Percentiles rank a stretch among this genome's conserved stretches.
Conservation (phyloP, 2,329 filamentous ascomycete genomes). For the Aspergillus eucalypticola region DNA sequence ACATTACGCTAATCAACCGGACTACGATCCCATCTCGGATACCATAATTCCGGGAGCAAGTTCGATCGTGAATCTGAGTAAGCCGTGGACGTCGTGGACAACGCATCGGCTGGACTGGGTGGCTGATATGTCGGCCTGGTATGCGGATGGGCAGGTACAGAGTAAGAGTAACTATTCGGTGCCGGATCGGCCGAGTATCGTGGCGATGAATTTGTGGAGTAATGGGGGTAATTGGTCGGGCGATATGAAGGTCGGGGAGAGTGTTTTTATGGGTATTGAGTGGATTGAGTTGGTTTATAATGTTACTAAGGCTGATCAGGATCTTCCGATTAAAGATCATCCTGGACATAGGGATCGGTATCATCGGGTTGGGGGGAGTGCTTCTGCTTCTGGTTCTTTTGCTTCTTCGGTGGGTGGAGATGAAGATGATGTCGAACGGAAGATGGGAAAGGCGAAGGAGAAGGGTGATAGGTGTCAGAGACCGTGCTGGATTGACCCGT, state of each 20-base stretch:
- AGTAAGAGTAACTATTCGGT: slow-evolving; percentile 39
- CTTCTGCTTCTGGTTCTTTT: background rate
- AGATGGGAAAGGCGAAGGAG: background rate
- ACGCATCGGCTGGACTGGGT: slow-evolving; percentile 48
- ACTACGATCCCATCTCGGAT: slow-evolving; percentile 39
- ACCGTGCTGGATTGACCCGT: background rate
- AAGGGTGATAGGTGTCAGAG: background rate
- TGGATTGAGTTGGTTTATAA: slow-evolving; percentile 48
- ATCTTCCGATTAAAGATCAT: background rate
- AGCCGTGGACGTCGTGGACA: slow-evolving; percentile 43
- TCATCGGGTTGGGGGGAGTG: background rate
- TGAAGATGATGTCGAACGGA: background rate
- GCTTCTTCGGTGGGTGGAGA: background rate
- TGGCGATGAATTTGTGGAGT: slow-evolving; percentile 47
- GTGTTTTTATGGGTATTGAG: slow-evolving; percentile 42
- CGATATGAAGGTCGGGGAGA: slow-evolving; percentile 40
- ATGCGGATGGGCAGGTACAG: slow-evolving; percentile 33
- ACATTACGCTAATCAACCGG: slow-evolving; percentile 47
- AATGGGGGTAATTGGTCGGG: slow-evolving; percentile 46
- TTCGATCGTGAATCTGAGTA: slow-evolving; percentile 29
- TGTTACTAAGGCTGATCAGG: slow-evolving; percentile 17
- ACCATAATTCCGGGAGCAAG: slow-evolving; percentile 36
- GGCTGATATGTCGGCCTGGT: slow-evolving; percentile 38
- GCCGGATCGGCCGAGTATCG: slow-evolving; percentile 37
- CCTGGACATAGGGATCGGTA: background rate